A percentile compares a stretch with the other conserved stretches of the same genome.
These are phyloP conservation scores for Lasiosphaeria miniovina DNA, from an alignment of 495 filamentous ascomycete genomes.

Conservation along the genomic window DNA sequence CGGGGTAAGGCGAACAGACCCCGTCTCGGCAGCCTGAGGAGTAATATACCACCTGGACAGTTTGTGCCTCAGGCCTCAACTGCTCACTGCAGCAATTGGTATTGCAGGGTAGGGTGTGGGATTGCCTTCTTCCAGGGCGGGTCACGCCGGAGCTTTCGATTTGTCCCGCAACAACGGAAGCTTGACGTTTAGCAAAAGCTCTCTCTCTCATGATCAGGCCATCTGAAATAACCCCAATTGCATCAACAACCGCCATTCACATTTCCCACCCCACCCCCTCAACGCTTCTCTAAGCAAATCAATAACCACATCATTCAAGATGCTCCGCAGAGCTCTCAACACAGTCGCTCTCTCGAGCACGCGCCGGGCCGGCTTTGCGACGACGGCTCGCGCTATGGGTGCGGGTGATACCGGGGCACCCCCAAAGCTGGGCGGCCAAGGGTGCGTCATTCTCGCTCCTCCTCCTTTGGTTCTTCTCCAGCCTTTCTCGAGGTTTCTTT, in stretches of 20 bases:
- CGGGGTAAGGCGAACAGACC: too few relatives aligned
- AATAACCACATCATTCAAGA: constrained; percentile 31
- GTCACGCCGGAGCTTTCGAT: not conserved
- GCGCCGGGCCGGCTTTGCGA: constrained; percentile 58
- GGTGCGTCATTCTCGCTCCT: constrained; percentile 34
- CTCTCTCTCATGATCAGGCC: constrained; percentile 12
- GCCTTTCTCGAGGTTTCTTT: too few relatives aligned
- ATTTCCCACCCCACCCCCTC: not conserved
- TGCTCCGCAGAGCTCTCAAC: constrained; percentile 65
- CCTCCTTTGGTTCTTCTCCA: not conserved
- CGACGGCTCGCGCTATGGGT: constrained; percentile 57
- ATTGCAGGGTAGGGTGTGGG: not conserved
- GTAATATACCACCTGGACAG: not conserved
- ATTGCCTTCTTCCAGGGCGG: not conserved
- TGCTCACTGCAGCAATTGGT: not conserved
- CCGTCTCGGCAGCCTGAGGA: not conserved
- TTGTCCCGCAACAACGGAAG: constrained; percentile 13
- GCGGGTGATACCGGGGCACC: constrained; percentile 69
- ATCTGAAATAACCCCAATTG: constrained; percentile 14
- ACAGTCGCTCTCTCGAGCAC: constrained; percentile 52
- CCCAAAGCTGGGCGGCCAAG: constrained; percentile 42
- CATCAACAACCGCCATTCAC: not conserved
- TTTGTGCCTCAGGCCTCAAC: not conserved
- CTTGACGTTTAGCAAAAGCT: constrained; percentile 17
- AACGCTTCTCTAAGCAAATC: constrained; percentile 3